Percentiles rank a stretch among this genome's conserved stretches.
These are phyloP conservation scores for Penicillium sp. DNA, from an alignment of 2,329 filamentous ascomycete genomes.

Conservation along the genomic window DNA sequence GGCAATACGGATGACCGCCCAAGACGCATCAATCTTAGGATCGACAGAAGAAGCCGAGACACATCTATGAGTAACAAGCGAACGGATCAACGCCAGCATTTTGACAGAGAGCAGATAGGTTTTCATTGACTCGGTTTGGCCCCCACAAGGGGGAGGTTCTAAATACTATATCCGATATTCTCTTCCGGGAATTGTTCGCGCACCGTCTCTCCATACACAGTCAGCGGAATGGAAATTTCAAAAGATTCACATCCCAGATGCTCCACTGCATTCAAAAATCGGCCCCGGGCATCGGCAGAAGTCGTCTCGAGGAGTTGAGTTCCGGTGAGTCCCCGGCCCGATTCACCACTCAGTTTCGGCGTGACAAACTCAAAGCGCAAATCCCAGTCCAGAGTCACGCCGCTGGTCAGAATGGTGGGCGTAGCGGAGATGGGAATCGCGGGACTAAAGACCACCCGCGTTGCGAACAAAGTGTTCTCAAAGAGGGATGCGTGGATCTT, in stretches of 20 bases:
- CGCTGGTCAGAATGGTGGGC: slow-evolving; percentile 86
- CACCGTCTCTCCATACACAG: slow-evolving; percentile 62
- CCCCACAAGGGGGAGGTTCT: slow-evolving; percentile 2
- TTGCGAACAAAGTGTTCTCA: slow-evolving; percentile 76
- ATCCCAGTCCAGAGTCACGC: slow-evolving; percentile 81
- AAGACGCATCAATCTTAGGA: no score
- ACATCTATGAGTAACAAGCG: no score
- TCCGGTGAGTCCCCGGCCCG: slow-evolving; percentile 33
- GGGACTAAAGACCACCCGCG: slow-evolving; percentile 71
- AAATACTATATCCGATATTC: slow-evolving; percentile 38
- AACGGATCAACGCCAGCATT: no score
- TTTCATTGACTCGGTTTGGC: no score
- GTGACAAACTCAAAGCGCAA: slow-evolving; percentile 90
- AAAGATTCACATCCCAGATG: slow-evolving; percentile 80
- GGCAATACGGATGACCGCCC: no score
- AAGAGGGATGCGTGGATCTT: slow-evolving; percentile 71
- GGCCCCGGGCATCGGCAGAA: slow-evolving; percentile 70
- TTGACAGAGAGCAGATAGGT: no score
- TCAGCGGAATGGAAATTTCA: slow-evolving; percentile 77
- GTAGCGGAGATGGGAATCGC: slow-evolving; percentile 78
- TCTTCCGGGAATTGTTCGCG: slow-evolving; percentile 39
- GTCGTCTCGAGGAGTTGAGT: slow-evolving; percentile 68
- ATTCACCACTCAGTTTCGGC: slow-evolving; percentile 46
- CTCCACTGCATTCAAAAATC: slow-evolving; percentile 71
- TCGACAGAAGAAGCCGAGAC: no score